phyloP scores from a whole-genome alignment of 2,329 filamentous ascomycete genomes.

The Fusarium buharicum region DNA sequence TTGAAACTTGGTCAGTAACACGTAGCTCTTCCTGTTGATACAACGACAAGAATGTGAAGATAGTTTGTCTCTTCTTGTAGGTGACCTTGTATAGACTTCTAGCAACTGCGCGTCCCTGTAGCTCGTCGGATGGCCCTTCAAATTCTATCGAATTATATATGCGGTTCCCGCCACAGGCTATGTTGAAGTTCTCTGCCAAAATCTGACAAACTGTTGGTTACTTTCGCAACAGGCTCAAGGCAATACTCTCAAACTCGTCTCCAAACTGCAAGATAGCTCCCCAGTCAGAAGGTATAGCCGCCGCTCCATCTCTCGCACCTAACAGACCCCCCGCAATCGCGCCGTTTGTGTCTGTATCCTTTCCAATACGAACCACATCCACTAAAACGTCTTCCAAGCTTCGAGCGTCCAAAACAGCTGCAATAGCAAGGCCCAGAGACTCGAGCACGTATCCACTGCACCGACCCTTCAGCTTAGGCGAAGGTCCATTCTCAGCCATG shows the following conservation, averaged over 20 bases:
- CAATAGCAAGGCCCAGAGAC: constrained; percentile 54
- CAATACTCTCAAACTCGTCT: constrained; percentile 48
- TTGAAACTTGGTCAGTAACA: not conserved
- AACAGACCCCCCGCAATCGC: constrained; percentile 59
- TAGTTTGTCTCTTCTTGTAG: too few relatives aligned
- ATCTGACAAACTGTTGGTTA: not conserved
- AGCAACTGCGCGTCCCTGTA: too few relatives aligned
- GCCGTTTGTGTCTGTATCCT: constrained; percentile 59
- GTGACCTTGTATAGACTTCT: too few relatives aligned
- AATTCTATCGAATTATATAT: too few relatives aligned
- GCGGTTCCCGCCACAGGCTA: too few relatives aligned
- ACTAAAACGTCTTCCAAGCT: constrained; percentile 57
- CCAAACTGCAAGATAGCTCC: constrained; percentile 53
- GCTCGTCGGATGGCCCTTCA: too few relatives aligned
- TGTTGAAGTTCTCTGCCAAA: not conserved
- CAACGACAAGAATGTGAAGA: too few relatives aligned
- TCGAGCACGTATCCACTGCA: constrained; percentile 57
- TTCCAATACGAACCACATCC: constrained; percentile 57
- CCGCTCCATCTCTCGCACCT: constrained; percentile 57
- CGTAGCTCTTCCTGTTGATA: not conserved
- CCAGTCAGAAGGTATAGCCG: constrained; percentile 56
- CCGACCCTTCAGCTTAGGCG: constrained; percentile 40
- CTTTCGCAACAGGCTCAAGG: constrained; percentile 12
- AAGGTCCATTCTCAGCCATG: constrained; percentile 50
- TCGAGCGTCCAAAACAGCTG: constrained; percentile 55